phyloP scores from a whole-genome alignment of 768 basidiomycete species.

The Cyclocybe aegerita region DNA sequence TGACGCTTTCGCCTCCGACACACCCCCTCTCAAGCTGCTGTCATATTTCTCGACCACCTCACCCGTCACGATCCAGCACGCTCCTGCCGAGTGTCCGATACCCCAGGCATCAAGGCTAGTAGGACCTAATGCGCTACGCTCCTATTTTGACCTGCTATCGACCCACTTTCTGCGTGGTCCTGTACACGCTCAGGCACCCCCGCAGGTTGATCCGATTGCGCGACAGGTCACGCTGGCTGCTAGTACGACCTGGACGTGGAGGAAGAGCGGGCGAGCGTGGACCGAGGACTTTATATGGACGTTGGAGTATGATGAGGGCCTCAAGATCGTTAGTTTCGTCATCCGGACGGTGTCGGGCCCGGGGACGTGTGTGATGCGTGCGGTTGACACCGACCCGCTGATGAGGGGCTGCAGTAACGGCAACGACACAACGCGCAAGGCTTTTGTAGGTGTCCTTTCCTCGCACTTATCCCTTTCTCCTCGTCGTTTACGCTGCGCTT shows the following conservation, averaged over 20 bases:
- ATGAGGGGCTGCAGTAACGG: conserved; percentile 3
- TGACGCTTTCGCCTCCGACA: conserved; percentile 33
- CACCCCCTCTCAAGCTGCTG: conserved; percentile 31
- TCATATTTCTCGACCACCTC: conserved; percentile 37
- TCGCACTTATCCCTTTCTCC: no score
- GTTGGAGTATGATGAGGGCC: conserved; percentile 40
- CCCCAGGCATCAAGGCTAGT: conserved; percentile 33
- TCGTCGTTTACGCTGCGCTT: no score
- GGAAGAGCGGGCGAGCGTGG: conserved; percentile 40
- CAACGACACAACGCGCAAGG: conserved; percentile 4
- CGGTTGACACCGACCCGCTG: conserved; percentile 30
- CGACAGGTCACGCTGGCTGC: conserved; percentile 33
- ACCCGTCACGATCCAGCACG: conserved; percentile 39
- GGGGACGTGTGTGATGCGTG: conserved; percentile 47
- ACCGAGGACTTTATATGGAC: conserved; percentile 46
- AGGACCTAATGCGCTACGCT: conserved; percentile 46
- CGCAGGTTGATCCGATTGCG: conserved; percentile 20
- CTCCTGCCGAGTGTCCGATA: conserved; percentile 31
- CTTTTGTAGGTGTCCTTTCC: conserved; percentile 6
- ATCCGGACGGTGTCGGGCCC: conserved; percentile 37
- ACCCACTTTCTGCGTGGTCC: conserved; percentile 42
- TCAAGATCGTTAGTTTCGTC: conserved; percentile 41
- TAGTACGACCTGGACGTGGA: conserved; percentile 47
- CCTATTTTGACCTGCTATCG: conserved; percentile 49
- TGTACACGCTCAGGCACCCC: conserved; percentile 20